Conservation (phyloP, 129 eudicot species). For the Ambrosia trifida region DNA sequence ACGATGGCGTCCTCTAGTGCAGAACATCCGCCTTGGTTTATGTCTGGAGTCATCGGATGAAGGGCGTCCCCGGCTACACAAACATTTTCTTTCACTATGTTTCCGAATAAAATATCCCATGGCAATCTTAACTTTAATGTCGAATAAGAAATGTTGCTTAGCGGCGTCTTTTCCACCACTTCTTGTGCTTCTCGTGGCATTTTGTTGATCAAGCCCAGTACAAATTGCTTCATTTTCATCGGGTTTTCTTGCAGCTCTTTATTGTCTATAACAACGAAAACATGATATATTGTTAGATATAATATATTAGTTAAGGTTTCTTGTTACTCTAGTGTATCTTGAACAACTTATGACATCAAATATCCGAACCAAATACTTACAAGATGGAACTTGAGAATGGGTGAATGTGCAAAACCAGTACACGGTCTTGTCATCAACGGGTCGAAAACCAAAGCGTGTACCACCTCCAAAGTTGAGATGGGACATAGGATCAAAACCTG, state of each 20-base stretch:
- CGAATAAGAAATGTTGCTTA: constrained; percentile 42
- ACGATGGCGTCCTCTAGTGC: constrained; percentile 61
- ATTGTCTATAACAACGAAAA: constrained; percentile 43
- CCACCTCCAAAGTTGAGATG: constrained; percentile 53
- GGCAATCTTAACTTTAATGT: constrained; percentile 54
- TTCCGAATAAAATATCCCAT: constrained; percentile 50
- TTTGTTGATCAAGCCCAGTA: constrained; percentile 38
- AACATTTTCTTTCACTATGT: constrained; percentile 52
- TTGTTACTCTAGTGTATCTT: too few species aligned
- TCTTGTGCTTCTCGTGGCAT: constrained; percentile 40
- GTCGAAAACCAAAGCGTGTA: constrained; percentile 61
- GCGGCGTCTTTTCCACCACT: constrained; percentile 49
- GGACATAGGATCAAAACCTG: constrained; percentile 52
- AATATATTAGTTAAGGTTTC: too few species aligned
- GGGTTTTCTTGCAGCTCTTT: constrained; percentile 48
- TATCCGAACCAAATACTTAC: constrained; percentile 36
- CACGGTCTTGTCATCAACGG: constrained; percentile 54
- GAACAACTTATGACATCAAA: too few species aligned
- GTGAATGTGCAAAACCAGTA: constrained; percentile 79
- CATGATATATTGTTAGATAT: not conserved
- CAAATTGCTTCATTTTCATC: constrained; percentile 65
- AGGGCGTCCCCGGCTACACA: constrained; percentile 81
- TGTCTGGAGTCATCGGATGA: constrained; percentile 90
- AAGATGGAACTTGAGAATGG: constrained; percentile 39
- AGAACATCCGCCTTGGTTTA: constrained; percentile 81